Percentiles rank a stretch among this genome's conserved stretches.
phyloP scores from a whole-genome alignment of 805 yeast species.

The Cephaloascus albidus region DNA sequence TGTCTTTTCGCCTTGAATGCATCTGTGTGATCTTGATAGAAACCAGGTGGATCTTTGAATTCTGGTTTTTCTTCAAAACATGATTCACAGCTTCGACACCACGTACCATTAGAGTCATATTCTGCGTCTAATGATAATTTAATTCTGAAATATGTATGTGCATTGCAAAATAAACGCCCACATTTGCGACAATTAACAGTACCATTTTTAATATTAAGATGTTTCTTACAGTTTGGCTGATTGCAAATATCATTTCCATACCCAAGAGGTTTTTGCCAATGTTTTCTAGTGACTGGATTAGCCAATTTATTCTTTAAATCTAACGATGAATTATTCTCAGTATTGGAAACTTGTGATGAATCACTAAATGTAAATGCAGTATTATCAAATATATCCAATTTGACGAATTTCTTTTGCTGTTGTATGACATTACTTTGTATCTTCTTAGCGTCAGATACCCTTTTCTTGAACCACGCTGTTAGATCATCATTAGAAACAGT shows the following conservation, averaged over 20 bases:
- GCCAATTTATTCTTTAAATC: not conserved
- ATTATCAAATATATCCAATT: constrained; percentile 42
- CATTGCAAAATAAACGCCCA: constrained; percentile 60
- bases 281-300: constrained; percentile 32
- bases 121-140: constrained; percentile 38
- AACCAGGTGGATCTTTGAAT: constrained; percentile 33
- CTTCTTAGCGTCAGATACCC: constrained; percentile 26
- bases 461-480: constrained; percentile 32
- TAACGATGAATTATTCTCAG: not conserved
- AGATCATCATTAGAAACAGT: constrained; percentile 22
- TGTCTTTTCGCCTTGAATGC: constrained; percentile 33
- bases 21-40: constrained; percentile 31
- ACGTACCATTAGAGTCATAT: constrained; percentile 46
- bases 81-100: constrained; percentile 59
- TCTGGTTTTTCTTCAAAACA: constrained; percentile 56
- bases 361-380: constrained; percentile 24
- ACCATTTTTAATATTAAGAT: constrained; percentile 43
- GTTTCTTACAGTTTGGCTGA: constrained; percentile 26
- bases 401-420: constrained; percentile 26
- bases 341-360: constrained; percentile 1
- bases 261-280: constrained; percentile 48
- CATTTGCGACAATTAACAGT: constrained; percentile 67
- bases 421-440: constrained; percentile 15
- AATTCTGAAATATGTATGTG: constrained; percentile 48
- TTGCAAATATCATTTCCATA: constrained; percentile 28